Base-by-base conservation (phyloP, 768 basidiomycete species). In the Phlebiopsis flavidoalba region DNA sequence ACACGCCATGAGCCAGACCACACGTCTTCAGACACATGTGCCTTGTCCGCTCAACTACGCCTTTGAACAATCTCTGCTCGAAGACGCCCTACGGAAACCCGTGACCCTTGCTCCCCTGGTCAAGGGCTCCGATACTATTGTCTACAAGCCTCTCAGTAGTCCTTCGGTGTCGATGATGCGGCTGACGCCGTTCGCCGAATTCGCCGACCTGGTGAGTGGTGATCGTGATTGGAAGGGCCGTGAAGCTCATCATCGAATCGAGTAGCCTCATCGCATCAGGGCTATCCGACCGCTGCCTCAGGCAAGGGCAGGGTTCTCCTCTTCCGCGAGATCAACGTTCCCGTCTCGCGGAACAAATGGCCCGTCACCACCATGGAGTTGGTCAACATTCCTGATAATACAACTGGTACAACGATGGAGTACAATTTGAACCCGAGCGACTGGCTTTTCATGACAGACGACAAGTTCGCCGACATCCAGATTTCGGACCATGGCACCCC, bases 21-120 rank as follows among this genome's bases (percentile, higher is more conserved):
- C 72, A 10, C 78, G 78, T 31, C 4, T 82, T 83, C 67, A 72
- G 73, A 59, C 70, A 74, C 37, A 61, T 80, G 43, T 74, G 75
- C 10, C 63, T 72, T 43, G 66, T 78, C 49, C 74, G 76, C 24
- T 76, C 76, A 21, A 68, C 69, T n/a, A 64, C 70, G 7, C 73
- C 73, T 24, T 72, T 80, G 17, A 73, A 73, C 11, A 64, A 65
- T 5, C 49, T 79, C 5, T 74, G 76, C 19, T 83, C 19, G 77
- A 78, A 53, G 71, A 79, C 45, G 65, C 77, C 15, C 66, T 76
- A 53, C 75, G 74, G 5, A 49, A 71, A 22, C 79, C 80, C 0
- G 26, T 31, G 26, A n/a, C n/a, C 26, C 75, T 73, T 37, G 61
- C 80, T 24, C 70, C 74, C 21, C 72, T 80, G 55, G 75, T 79